Conservation (phyloP, 495 filamentous ascomycete species). For the Physcia stellaris region DNA sequence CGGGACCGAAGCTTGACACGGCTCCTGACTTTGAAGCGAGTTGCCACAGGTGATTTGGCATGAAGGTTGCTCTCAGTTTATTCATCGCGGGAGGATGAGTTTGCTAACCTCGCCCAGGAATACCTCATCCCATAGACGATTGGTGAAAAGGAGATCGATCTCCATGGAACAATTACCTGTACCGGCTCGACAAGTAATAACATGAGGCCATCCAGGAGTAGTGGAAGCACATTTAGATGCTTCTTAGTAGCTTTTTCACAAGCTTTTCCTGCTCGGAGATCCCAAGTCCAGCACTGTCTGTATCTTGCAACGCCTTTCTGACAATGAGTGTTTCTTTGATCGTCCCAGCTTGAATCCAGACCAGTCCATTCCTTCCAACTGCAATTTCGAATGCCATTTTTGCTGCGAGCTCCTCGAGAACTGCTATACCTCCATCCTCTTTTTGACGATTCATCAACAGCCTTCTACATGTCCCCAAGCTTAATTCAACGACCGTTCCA, state of each 20-base stretch:
- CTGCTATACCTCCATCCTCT: conserved; percentile 48
- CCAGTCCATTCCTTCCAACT: conserved; percentile 82
- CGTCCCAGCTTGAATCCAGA: conserved; percentile 74
- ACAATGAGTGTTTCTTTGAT: conserved; percentile 57
- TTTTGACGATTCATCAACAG: conserved; percentile 50
- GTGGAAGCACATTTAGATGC: conserved; percentile 3
- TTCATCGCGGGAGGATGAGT: too few relatives aligned
- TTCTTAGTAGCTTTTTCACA: conserved; percentile 51
- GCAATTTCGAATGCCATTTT: conserved; percentile 83
- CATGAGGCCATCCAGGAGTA: too few relatives aligned
- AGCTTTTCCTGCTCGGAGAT: conserved; percentile 68
- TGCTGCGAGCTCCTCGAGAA: conserved; percentile 74
- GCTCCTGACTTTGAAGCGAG: too few relatives aligned
- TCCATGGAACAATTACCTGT: too few relatives aligned
- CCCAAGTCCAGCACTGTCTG: conserved; percentile 52
- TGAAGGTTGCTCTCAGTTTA: too few relatives aligned
- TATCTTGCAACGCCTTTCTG: conserved; percentile 65
- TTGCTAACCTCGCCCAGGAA: too few relatives aligned
- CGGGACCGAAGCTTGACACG: too few relatives aligned
- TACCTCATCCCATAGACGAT: too few relatives aligned
- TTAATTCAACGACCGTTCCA: conserved; percentile 78
- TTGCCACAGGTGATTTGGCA: too few relatives aligned
- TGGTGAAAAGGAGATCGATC: too few relatives aligned
- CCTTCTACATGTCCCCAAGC: conserved; percentile 64
- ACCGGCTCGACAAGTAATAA: too few relatives aligned